Percentiles rank a stretch among this genome's conserved stretches.
phyloP scores from a whole-genome alignment of 768 basidiomycete species.

The Boletus insuetus region DNA sequence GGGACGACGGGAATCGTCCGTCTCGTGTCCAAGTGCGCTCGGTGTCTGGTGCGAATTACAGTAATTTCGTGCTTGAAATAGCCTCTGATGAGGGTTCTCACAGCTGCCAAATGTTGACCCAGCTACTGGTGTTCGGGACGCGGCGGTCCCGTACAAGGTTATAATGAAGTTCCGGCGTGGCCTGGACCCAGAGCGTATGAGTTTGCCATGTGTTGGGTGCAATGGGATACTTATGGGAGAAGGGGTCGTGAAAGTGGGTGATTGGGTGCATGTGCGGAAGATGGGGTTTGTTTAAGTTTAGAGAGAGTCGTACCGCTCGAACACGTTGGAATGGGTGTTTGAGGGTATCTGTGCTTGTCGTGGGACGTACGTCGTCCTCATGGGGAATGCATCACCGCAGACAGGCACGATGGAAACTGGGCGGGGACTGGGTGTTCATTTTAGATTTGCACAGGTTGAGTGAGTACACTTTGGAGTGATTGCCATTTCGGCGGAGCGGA shows the following conservation, averaged over 20 bases:
- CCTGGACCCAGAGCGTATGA: conserved; percentile 45
- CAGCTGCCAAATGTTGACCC: conserved; percentile 76
- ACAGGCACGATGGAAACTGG: too few species aligned
- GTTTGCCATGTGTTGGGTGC: conserved; percentile 64
- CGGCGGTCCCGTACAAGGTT: conserved; percentile 72
- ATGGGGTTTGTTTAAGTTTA: conserved; percentile 30
- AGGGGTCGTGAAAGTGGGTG: conserved; percentile 62
- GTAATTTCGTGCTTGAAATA: not conserved
- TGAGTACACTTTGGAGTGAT: not conserved
- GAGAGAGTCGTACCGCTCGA: not conserved
- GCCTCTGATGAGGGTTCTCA: conserved; percentile 9
- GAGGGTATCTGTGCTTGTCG: too few species aligned
- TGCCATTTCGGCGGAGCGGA: not conserved
- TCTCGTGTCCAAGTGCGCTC: conserved; percentile 65
- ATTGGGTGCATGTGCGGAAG: conserved; percentile 50
- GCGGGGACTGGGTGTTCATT: too few species aligned
- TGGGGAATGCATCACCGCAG: not conserved
- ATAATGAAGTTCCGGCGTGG: conserved; percentile 70
- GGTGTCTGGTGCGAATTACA: conserved; percentile 60
- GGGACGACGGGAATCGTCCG: conserved; percentile 35
- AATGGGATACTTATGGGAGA: conserved; percentile 52
- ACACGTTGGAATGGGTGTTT: too few species aligned
- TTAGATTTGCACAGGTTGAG: not conserved
- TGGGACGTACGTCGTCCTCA: too few species aligned
- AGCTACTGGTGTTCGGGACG: conserved; percentile 60